phyloP scores from a whole-genome alignment of 257 asterid genomes.

The Scutellaria baicalensis region DNA sequence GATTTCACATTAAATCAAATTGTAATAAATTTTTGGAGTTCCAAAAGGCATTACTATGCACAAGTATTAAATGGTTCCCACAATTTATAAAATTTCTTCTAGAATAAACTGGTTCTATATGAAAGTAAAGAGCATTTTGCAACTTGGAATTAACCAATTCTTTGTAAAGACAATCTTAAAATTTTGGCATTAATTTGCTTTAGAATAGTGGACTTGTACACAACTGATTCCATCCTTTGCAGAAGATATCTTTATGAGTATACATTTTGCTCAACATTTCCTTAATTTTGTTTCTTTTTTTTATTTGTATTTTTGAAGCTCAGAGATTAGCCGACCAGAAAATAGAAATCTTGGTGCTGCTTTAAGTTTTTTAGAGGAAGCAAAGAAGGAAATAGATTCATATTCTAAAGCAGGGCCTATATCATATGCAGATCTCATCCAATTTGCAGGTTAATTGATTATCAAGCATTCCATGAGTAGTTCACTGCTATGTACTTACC shows the following conservation, averaged over 20 bases:
- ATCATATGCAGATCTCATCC: slow-evolving; percentile 88
- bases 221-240: not conserved
- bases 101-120: not conserved
- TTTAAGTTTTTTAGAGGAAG: slow-evolving; percentile 61
- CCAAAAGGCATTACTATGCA: not conserved
- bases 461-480: slow-evolving; percentile 1
- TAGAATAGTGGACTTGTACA: not conserved
- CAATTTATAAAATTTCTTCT: not conserved
- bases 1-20: not conserved
- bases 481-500: not conserved
- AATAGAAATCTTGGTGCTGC: slow-evolving; percentile 72
- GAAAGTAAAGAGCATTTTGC: not conserved
- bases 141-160: not conserved
- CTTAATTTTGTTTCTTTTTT: slow-evolving; percentile 14
- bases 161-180: not conserved
- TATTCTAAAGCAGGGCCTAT: slow-evolving; percentile 83
- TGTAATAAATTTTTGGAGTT: not conserved
- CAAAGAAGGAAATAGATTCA: slow-evolving; percentile 79
- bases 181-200: not conserved
- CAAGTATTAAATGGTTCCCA: not conserved
- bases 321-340: slow-evolving; percentile 96
- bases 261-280: not conserved
- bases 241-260: not conserved
- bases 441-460: slow-evolving; percentile 52
- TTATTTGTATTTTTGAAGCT: slow-evolving; percentile 63